These are phyloP conservation scores for Turritis glabra DNA, from an alignment of 345 rosid species.

Conservation along the genomic window DNA sequence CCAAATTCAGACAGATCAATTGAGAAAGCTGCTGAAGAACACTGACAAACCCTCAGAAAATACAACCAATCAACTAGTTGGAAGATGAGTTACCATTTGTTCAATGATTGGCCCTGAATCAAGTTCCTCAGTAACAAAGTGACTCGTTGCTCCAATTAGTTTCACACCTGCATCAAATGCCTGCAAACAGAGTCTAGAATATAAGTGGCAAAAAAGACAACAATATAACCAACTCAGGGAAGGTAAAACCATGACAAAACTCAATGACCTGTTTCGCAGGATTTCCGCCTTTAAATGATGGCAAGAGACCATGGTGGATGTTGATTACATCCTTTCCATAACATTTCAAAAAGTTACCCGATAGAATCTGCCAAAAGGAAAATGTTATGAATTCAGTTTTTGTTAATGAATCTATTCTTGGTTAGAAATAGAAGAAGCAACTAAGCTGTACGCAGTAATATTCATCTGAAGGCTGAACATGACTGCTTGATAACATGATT, in stretches of 20 bases:
- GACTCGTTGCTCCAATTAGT: constrained; percentile 90
- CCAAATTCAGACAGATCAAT: neutral
- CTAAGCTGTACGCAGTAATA: neutral
- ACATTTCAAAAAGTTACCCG: constrained; percentile 60
- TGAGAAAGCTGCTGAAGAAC: constrained; percentile 16
- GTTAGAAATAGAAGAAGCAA: neutral
- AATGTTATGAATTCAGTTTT: neutral
- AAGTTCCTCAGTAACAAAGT: constrained; percentile 93
- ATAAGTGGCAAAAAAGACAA: constrained; percentile 24
- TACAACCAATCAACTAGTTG: neutral
- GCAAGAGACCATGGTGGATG: constrained; percentile 97
- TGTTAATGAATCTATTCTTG: neutral
- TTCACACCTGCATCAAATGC: constrained; percentile 97
- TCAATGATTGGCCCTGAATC: constrained; percentile 95
- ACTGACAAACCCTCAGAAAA: constrained; percentile 2
- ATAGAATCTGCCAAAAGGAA: constrained; percentile 55
- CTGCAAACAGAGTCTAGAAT: constrained; percentile 52
- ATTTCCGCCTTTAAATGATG: constrained; percentile 83
- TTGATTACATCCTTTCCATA: constrained; percentile 91
- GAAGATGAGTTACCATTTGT: constrained; percentile 64
- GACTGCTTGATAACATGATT: neutral
- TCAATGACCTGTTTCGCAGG: constrained; percentile 74
- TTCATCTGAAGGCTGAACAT: neutral
- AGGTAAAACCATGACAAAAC: neutral
- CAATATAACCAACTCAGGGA: neutral